Percentiles rank a stretch among this genome's conserved stretches.
Conservation (phyloP, 2,329 filamentous ascomycete genomes). For the Fusarium nisikadoi region DNA sequence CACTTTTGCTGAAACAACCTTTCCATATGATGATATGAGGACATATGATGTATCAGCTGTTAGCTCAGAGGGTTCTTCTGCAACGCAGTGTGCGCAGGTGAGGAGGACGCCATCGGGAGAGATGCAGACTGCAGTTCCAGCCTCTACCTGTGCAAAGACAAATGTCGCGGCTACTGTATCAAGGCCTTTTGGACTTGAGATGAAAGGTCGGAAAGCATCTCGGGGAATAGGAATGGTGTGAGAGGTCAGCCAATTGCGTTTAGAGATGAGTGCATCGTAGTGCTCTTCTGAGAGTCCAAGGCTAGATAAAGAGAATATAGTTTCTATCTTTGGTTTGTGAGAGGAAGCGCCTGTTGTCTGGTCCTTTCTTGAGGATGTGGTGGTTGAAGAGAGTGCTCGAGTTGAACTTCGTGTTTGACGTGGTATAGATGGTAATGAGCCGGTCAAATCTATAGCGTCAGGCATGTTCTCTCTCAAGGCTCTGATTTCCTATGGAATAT, state of each 20-base stretch:
- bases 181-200: background rate
- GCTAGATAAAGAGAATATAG: background rate
- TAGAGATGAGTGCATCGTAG: conserved; percentile 8
- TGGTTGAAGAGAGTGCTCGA: background rate
- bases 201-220: conserved; percentile 1
- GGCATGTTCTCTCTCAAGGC: background rate
- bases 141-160: conserved; percentile 61
- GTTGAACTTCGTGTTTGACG: conserved; percentile 32
- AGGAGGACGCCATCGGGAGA: conserved; percentile 56
- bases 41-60: conserved; percentile 45
- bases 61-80: conserved; percentile 52
- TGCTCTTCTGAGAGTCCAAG: conserved; percentile 1
- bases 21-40: conserved; percentile 57
- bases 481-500: background rate
- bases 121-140: conserved; percentile 63
- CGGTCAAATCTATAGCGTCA: background rate
- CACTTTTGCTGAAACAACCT: conserved; percentile 52
- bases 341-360: background rate
- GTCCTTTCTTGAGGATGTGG: background rate
- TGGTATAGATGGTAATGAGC: background rate
- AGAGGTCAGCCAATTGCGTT: conserved; percentile 34
- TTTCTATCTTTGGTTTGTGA: conserved; percentile 4
- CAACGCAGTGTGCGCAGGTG: conserved; percentile 63
- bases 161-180: conserved; percentile 46
- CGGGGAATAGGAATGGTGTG: conserved; percentile 29